phyloP scores from a whole-genome alignment of 1,139 yeast species.

The Taphrina populina region DNA sequence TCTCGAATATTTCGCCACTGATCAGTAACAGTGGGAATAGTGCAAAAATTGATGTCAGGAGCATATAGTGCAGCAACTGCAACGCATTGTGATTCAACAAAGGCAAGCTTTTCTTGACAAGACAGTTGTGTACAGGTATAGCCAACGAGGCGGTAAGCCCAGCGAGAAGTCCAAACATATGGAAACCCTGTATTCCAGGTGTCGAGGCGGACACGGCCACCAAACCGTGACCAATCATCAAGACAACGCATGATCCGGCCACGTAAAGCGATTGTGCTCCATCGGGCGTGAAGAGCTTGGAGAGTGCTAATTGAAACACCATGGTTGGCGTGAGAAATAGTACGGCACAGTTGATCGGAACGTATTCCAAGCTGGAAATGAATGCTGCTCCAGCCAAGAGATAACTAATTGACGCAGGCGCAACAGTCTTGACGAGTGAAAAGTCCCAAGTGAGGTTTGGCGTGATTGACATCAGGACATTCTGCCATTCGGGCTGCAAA shows the following conservation, averaged over 20 bases:
- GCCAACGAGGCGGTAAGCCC: constrained; percentile 20
- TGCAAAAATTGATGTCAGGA: constrained; percentile 1
- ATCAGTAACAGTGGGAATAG: constrained; percentile 9
- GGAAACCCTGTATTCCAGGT: constrained; percentile 4
- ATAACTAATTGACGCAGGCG: constrained; percentile 15
- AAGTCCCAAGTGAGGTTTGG: constrained; percentile 1
- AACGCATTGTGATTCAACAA: neutral
- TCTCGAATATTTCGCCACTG: constrained; percentile 24
- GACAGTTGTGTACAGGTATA: constrained; percentile 11
- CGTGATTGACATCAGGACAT: neutral
- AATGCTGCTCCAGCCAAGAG: constrained; percentile 9
- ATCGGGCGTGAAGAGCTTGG: constrained; percentile 22
- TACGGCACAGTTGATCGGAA: constrained; percentile 17
- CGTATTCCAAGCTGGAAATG: constrained; percentile 24
- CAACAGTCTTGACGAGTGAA: constrained; percentile 1
- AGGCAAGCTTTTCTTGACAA: constrained; percentile 9
- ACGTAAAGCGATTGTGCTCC: constrained; percentile 4
- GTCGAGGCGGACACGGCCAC: constrained; percentile 2
- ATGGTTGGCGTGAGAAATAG: constrained; percentile 19
- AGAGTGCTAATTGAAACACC: constrained; percentile 8
- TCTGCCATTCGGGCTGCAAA: neutral
- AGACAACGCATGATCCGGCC: constrained; percentile 3
- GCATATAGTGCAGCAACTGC: constrained; percentile 22
- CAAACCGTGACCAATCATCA: constrained; percentile 20
- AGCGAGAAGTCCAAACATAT: constrained; percentile 15